A percentile compares a stretch with the other conserved stretches of the same genome.
Conservation (phyloP, 2,329 filamentous ascomycete species). For the Ambrosiella xylebori region DNA sequence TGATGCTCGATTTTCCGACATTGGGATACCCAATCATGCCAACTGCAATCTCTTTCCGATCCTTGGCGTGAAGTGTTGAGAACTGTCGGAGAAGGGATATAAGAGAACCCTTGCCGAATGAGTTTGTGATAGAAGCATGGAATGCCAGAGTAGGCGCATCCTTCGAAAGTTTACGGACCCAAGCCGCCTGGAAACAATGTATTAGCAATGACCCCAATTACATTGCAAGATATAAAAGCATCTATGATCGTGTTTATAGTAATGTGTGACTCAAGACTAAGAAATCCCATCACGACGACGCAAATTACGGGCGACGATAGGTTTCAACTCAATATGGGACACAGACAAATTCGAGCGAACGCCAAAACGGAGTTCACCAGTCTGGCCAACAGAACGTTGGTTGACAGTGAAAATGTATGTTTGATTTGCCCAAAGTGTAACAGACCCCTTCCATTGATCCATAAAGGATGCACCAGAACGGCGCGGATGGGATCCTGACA, state of each 20-base stretch:
- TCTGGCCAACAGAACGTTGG: conserved; percentile 26
- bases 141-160: conserved; percentile 91
- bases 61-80: conserved; percentile 60
- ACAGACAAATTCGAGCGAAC: conserved; percentile 53
- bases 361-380: conserved; percentile 83
- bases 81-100: conserved; percentile 90
- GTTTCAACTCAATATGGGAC: conserved; percentile 97
- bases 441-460: conserved; percentile 69
- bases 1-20: conserved; percentile 89
- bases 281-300: conserved; percentile 59
- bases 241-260: conserved; percentile 18
- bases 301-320: conserved; percentile 41
- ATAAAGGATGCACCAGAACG: conserved; percentile 21
- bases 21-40: conserved; percentile 69
- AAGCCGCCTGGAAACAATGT: conserved; percentile 49
- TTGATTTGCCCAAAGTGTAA: conserved; percentile 99
- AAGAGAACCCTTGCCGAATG: conserved; percentile 86
- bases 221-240: conserved; percentile 13
- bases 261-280: conserved; percentile 96
- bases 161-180: conserved; percentile 77
- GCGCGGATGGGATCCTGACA: conserved; percentile 58
- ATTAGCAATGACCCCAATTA: conserved; percentile 14
- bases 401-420: conserved; percentile 27
- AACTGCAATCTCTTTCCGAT: conserved; percentile 87
- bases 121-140: conserved; percentile 86